A percentile compares a stretch with the other conserved stretches of the same genome.
Evolutionary conservation across 768 basidiomycete genomes (phyloP).

Genomic region (Lactifluus rugatus): DNA sequence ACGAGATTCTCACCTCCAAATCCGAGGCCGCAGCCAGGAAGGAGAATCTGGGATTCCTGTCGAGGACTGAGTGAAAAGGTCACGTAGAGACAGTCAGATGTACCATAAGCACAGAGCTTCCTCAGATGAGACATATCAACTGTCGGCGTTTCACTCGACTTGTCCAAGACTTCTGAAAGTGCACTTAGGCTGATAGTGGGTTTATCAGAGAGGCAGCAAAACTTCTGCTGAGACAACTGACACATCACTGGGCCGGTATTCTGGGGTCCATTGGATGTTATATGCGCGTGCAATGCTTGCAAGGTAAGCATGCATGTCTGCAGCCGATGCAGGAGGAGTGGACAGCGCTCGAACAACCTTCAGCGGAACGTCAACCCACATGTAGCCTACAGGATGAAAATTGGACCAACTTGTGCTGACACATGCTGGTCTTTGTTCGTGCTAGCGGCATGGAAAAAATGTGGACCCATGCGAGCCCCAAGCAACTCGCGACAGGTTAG

Average conservation of each 20-base stretch:
- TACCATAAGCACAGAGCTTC: conserved; percentile 53
- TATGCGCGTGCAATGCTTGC: conserved; percentile 42
- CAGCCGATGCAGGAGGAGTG: conserved; percentile 45
- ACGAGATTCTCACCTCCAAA: conserved; percentile 55
- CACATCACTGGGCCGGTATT: conserved; percentile 53
- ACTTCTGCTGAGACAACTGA: conserved; percentile 25
- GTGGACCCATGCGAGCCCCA: conserved; percentile 44
- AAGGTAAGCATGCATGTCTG: conserved; percentile 47
- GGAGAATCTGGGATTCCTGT: conserved; percentile 68
- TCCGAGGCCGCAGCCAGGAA: conserved; percentile 61
- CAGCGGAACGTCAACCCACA: background rate
- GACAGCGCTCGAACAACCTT: conserved; percentile 46
- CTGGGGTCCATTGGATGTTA: conserved; percentile 52
- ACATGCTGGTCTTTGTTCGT: conserved; percentile 45
- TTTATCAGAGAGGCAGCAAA: conserved; percentile 10
- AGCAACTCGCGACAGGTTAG: conserved; percentile 44
- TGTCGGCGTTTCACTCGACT: conserved; percentile 33
- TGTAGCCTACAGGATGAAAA: background rate
- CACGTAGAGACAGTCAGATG: conserved; percentile 18
- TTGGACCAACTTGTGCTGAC: conserved; percentile 35
- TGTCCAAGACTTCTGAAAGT: conserved; percentile 53
- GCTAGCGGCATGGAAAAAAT: conserved; percentile 45
- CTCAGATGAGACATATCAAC: conserved; percentile 52
- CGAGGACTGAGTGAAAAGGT: background rate
- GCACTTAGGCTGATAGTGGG: conserved; percentile 35